Evolutionary conservation across 257 asterid species (phyloP), one percentile per base, ranked within the genome.

Genomic region (Gardenia jasminoides): DNA sequence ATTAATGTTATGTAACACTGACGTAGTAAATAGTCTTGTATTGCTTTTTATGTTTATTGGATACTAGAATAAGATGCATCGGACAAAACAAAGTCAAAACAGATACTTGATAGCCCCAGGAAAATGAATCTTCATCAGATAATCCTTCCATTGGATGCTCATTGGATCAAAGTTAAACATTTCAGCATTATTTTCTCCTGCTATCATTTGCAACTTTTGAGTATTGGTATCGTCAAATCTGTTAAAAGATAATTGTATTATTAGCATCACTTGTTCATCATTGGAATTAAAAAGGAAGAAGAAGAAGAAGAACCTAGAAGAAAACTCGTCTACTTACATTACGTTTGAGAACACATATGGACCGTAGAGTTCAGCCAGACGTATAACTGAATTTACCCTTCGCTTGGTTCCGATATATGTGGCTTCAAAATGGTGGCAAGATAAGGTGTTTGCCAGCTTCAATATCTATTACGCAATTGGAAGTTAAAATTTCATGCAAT

Each of bases 221-320:
- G 94, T 88, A 80, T 91, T 91, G 67, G 16, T 76, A 78, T 91
- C 97, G 65, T 91, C 91, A 79, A 90, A 90, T 2, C 94, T 90
- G 84, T 80, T 13, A 26, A 43, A 43, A 33, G 6, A 33, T 58
- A 26, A 54, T n/a, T 30, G 7, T 47, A 54, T 15, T 1, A 1
- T 54, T 41, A 26, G 11, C 46, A 36, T 17, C 8, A 26, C 0
- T 22, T 24, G 36, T 4, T 26, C 5, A 48, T 3, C 69, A 47
- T 36, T 36, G 41, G 41, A 36, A 17, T 16, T 54, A 8, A 52
- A 67, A 19, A 8, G n/a, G n/a, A n/a, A n/a, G 39, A n/a, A 46
- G 24, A 82, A 11, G 39, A 36, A 36, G 4, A 36, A 36, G 41
- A 36, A n/a, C 26, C 30, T 52, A 11, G 28, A 41, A 26, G 74